Conservation (phyloP, 2,329 filamentous ascomycete species). For the Epicoccum sorghinum region DNA sequence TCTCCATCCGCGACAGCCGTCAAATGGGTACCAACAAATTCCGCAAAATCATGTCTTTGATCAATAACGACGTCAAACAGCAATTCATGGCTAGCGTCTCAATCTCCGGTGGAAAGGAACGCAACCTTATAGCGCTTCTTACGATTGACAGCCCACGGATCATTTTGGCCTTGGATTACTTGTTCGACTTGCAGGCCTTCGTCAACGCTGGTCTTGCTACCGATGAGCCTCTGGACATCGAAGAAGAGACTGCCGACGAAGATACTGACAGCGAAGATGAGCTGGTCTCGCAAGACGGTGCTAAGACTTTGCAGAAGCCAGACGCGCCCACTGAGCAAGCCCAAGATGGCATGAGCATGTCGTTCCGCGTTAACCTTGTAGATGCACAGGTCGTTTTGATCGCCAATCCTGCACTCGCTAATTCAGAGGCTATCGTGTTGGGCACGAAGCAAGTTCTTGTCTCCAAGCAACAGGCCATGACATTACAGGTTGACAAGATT, state of each 20-base stretch:
- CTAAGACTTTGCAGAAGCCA: slow-evolving; percentile 26
- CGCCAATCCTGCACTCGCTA: slow-evolving; percentile 86
- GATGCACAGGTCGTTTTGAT: slow-evolving; percentile 97
- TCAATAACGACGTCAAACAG: slow-evolving; percentile 88
- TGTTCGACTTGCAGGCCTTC: slow-evolving; percentile 88
- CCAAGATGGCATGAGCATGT: slow-evolving; percentile 69
- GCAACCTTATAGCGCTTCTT: slow-evolving; percentile 84
- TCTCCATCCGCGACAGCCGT: slow-evolving; percentile 94
- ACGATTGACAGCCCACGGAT: slow-evolving; percentile 93
- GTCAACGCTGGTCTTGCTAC: slow-evolving; percentile 69
- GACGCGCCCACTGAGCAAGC: slow-evolving; percentile 37
- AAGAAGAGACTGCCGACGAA: slow-evolving; percentile 63
- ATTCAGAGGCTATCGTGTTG: slow-evolving; percentile 93
- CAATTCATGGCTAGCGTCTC: slow-evolving; percentile 98
- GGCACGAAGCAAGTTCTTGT: slow-evolving; percentile 92
- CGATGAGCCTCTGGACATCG: slow-evolving; percentile 63
- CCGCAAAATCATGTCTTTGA: slow-evolving; percentile 95
- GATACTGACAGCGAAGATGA: slow-evolving; percentile 48
- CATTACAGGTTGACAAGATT: slow-evolving; percentile 89
- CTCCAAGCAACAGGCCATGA: slow-evolving; percentile 91
- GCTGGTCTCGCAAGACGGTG: slow-evolving; percentile 43
- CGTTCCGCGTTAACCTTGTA: slow-evolving; percentile 91
- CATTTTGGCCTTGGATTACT: slow-evolving; percentile 94
- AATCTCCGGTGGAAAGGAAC: slow-evolving; percentile 83
- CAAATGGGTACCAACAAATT: slow-evolving; percentile 91